Percentiles rank a stretch among this genome's conserved stretches.
Evolutionary conservation across 371 early-diverging fungal genomes (phyloP).

Genomic region (Smittium culicis): DNA sequence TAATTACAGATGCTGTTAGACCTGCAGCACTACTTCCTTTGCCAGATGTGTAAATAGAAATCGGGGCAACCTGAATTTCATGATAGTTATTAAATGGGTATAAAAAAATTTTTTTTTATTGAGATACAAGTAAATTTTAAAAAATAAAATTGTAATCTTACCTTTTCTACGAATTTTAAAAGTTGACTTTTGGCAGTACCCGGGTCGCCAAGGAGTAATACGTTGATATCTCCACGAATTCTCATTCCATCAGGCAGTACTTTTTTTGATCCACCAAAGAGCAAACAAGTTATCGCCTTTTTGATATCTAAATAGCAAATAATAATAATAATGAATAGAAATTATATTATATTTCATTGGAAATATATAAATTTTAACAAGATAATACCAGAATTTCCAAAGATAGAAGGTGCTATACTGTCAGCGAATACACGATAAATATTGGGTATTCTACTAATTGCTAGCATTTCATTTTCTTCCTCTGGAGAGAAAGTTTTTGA

Average conservation of each 20-base stretch:
- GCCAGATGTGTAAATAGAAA: slow-evolving; percentile 85
- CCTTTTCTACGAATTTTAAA: slow-evolving; percentile 96
- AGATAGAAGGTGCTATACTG: slow-evolving; percentile 95
- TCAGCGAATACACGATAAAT: slow-evolving; percentile 76
- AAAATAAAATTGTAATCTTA: too few species aligned
- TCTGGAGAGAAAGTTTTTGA: slow-evolving; percentile 67
- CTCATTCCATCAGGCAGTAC: slow-evolving; percentile 91
- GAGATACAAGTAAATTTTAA: slow-evolving; percentile 4
- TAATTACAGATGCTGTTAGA: slow-evolving; percentile 74
- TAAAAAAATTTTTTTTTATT: too few species aligned
- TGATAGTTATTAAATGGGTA: slow-evolving; percentile 34
- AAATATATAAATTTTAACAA: not conserved
- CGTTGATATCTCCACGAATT: slow-evolving; percentile 98
- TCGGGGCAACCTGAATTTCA: slow-evolving; percentile 45
- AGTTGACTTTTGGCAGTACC: slow-evolving; percentile 99
- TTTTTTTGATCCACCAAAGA: slow-evolving; percentile 97
- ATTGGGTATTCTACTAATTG: slow-evolving; percentile 71
- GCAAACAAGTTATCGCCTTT: slow-evolving; percentile 88
- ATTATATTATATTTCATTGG: not conserved
- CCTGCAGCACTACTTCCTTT: slow-evolving; percentile 83
- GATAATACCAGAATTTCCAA: slow-evolving; percentile 46
- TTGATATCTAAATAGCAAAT: slow-evolving; percentile 68
- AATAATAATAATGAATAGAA: not conserved
- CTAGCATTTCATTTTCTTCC: slow-evolving; percentile 82
- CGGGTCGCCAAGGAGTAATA: slow-evolving; percentile 98